Base-by-base conservation (phyloP, 805 yeast species). In the Candida insectorum region DNA sequence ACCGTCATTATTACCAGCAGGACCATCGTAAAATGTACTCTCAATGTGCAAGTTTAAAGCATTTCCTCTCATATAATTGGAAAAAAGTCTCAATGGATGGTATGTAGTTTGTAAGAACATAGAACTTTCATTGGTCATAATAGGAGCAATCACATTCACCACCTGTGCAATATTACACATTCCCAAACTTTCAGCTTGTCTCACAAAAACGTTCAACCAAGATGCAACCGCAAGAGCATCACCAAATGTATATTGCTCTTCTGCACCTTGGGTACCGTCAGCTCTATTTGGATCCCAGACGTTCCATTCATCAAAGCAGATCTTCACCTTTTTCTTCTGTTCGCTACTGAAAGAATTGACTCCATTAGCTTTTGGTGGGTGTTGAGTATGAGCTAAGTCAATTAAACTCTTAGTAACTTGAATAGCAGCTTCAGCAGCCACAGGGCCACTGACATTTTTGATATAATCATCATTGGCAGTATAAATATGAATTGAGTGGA, bases 271-370 rank as follows among this genome's bases (percentile, higher is more conserved):
- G 9, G 43, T 25, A 9, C 56, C 60, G 25, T 44, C 56, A 11
- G 60, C 60, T 41, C 56, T 42, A 15, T 33, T 30, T 5, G 59
- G 54, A 37, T 58, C 63, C 64, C 64, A 58, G 14, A 58, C 62
- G 27, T 58, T 58, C 64, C 64, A 58, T 39, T 58, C 64, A 40
- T 58, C 64, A 37, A 56, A 58, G 32, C 56, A 49, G 19, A 58
- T 53, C 33, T 47, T 52, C 14, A 49, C 50, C 16, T 41, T 39
- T n/a, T 38, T 16, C n/a, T 36, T 30, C 19, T 8, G n/a, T 10
- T 24, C 16, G 20, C 10, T 19, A 4, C 16, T 16, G 12, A 30
- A 21, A 16, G 39, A 17, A 7, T 27, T 28, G 16, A 38, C 31
- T 2, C 38, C 29, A 27, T 37, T 39, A n/a, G 43, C 36, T 15